Conservation (phyloP, 2,329 filamentous ascomycete species). For the Hymenoscyphus fructigenus region DNA sequence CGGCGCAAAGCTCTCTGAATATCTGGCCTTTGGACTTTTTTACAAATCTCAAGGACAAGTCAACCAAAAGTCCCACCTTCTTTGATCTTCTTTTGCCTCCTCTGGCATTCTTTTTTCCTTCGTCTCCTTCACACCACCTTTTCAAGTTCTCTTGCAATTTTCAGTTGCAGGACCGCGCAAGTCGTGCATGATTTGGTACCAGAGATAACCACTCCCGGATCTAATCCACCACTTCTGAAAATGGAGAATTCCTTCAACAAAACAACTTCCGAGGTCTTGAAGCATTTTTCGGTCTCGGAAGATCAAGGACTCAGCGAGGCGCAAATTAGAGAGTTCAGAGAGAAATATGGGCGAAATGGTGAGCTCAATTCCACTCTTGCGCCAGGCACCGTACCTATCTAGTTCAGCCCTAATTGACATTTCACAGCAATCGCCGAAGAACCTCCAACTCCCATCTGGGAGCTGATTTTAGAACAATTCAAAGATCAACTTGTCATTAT, state of each 20-base stretch:
- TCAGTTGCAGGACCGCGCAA: background rate
- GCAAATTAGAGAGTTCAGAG: slow-evolving; percentile 55
- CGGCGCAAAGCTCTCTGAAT: slow-evolving; percentile 1
- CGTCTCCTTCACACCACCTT: background rate
- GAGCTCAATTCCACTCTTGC: slow-evolving; percentile 33
- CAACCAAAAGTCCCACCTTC: slow-evolving; percentile 2
- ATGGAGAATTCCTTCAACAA: slow-evolving; percentile 66
- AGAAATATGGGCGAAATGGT: slow-evolving; percentile 68
- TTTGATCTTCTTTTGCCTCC: background rate
- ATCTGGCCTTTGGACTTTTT: slow-evolving; percentile 6
- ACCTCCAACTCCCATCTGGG: slow-evolving; percentile 92
- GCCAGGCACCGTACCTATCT: background rate
- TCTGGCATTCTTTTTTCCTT: slow-evolving; percentile 3
- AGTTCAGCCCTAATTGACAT: slow-evolving; percentile 23
- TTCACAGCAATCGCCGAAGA: slow-evolving; percentile 73
- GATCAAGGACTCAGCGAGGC: slow-evolving; percentile 55
- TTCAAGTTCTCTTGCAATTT: slow-evolving; percentile 5
- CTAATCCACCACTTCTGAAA: slow-evolving; percentile 15
- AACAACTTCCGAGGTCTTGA: slow-evolving; percentile 57
- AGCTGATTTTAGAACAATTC: slow-evolving; percentile 97
- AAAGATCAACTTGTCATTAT: slow-evolving; percentile 98
- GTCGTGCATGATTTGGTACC: slow-evolving; percentile 4
- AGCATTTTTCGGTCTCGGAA: slow-evolving; percentile 56
- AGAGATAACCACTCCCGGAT: background rate
- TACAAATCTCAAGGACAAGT: slow-evolving; percentile 1